Evolutionary conservation across 352 stramenopile species (phyloP).

Genomic region (Plasmopara viticola): DNA sequence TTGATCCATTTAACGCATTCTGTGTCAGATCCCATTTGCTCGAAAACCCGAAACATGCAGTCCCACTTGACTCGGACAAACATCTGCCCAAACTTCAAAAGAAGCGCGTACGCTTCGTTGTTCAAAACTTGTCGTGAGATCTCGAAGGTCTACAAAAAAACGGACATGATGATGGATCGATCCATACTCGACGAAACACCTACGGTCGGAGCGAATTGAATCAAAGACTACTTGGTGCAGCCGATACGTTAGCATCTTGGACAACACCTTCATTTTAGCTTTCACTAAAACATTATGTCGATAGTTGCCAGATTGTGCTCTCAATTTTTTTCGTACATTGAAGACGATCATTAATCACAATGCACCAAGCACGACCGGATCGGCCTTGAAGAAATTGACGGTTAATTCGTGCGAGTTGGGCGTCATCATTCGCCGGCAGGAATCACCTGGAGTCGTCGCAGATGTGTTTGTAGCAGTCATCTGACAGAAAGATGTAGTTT

Average conservation of each 20-base stretch:
- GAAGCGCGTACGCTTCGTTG: background rate
- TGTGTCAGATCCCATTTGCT: background rate
- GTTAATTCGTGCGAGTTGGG: too few relatives aligned
- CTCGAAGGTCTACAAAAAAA: background rate
- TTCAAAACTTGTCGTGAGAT: background rate
- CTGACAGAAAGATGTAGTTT: too few relatives aligned
- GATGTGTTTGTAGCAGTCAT: too few relatives aligned
- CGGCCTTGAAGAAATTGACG: too few relatives aligned
- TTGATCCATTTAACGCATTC: too few relatives aligned
- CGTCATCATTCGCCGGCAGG: too few relatives aligned
- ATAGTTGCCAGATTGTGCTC: background rate
- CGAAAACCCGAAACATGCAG: background rate
- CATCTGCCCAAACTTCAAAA: background rate
- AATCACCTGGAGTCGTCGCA: too few relatives aligned
- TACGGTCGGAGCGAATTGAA: background rate
- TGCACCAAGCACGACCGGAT: too few relatives aligned
- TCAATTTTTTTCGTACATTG: too few relatives aligned
- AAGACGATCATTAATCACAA: too few relatives aligned
- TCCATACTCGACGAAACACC: background rate
- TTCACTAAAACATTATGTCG: background rate
- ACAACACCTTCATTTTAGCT: background rate
- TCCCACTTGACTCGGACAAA: background rate
- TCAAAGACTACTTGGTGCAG: background rate
- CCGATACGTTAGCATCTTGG: background rate
- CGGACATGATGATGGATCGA: background rate